Evolutionary conservation across 2,329 filamentous ascomycete genomes (phyloP).

Genomic region (Hypoxylon sp.): DNA sequence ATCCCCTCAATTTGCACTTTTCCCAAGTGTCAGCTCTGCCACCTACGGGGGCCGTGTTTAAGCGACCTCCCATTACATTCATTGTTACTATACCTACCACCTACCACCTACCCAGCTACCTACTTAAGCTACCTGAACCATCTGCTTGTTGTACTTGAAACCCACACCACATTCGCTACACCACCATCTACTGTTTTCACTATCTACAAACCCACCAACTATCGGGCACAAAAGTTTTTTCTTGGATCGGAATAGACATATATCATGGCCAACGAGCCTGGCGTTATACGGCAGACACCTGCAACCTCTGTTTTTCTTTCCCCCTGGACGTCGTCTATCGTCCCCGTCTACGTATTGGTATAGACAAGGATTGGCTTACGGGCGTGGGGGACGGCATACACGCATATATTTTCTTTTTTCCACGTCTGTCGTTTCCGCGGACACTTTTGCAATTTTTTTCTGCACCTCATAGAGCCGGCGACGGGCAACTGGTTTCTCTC

Average conservation of each 20-base stretch:
- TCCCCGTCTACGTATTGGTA: conserved; percentile 11
- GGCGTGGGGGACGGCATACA: background rate
- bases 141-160: background rate
- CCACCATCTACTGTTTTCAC: conserved; percentile 5
- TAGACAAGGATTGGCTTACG: conserved; percentile 30
- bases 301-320: background rate
- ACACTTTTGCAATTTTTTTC: background rate
- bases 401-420: conserved; percentile 4
- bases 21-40: conserved; percentile 47
- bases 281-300: conserved; percentile 18
- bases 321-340: conserved; percentile 1
- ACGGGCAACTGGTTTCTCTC: conserved; percentile 36
- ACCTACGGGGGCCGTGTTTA: conserved; percentile 32
- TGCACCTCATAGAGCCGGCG: conserved; percentile 33
- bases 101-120: conserved; percentile 5
- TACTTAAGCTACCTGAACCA: background rate
- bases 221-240: conserved; percentile 29
- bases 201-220: conserved; percentile 10
- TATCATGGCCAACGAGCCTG: conserved; percentile 31
- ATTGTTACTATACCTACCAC: conserved; percentile 4
- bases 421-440: conserved; percentile 40
- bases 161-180: conserved; percentile 29
- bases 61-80: background rate
- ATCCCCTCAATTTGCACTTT: conserved; percentile 53
- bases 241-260: conserved; percentile 31